Conservation (phyloP, 2,329 filamentous ascomycete genomes). For the Diaporthe vexans region DNA sequence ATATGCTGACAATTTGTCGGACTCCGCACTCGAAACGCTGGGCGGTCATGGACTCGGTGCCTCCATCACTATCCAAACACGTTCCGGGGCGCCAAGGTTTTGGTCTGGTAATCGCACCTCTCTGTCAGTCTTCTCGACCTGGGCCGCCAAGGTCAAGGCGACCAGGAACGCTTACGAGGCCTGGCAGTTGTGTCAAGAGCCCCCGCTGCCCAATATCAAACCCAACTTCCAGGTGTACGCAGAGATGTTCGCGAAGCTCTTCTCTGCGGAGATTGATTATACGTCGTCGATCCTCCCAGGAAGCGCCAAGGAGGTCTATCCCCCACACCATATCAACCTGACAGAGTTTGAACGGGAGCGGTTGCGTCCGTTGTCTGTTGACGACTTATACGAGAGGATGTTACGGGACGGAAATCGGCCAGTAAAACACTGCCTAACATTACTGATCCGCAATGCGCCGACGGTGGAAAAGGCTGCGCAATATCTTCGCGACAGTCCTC, state of each 20-base stretch:
- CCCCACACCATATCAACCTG: slow-evolving; percentile 69
- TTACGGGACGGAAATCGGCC: slow-evolving; percentile 62
- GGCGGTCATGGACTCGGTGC: slow-evolving; percentile 66
- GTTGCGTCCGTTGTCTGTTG: slow-evolving; percentile 70
- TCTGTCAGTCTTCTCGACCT: slow-evolving; percentile 56
- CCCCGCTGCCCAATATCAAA: slow-evolving; percentile 50
- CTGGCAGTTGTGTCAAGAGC: slow-evolving; percentile 65
- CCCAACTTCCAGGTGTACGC: slow-evolving; percentile 64
- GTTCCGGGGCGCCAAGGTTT: slow-evolving; percentile 53
- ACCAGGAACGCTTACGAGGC: slow-evolving; percentile 74
- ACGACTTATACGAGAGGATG: slow-evolving; percentile 73
- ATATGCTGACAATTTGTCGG: slow-evolving; percentile 61
- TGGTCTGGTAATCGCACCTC: slow-evolving; percentile 48
- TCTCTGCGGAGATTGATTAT: slow-evolving; percentile 51
- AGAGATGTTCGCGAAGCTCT: slow-evolving; percentile 73
- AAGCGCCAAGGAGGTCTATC: slow-evolving; percentile 68
- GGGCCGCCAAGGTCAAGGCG: slow-evolving; percentile 70
- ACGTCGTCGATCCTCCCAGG: slow-evolving; percentile 63
- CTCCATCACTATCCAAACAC: slow-evolving; percentile 70
- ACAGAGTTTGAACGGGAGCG: slow-evolving; percentile 76
- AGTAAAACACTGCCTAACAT: slow-evolving; percentile 63
- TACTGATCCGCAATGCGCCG: slow-evolving; percentile 68
- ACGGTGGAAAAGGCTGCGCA: slow-evolving; percentile 61
- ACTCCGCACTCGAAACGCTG: slow-evolving; percentile 64
- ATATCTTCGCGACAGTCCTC: slow-evolving; percentile 64